These are phyloP conservation scores for Buddleja alternifolia DNA, from an alignment of 257 asterid species.

Conservation along the genomic window DNA sequence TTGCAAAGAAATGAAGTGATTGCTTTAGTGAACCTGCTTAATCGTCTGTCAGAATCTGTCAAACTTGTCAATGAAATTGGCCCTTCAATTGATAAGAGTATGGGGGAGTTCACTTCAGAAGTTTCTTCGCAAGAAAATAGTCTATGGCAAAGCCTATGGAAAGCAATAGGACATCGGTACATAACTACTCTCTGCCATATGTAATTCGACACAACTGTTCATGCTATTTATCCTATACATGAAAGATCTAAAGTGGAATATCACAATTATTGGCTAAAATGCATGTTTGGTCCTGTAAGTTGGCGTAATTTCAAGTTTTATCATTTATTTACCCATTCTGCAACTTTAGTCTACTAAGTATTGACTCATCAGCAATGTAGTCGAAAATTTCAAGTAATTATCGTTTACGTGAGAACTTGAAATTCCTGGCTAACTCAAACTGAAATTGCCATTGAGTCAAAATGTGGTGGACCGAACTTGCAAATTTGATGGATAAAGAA, in stretches of 20 bases:
- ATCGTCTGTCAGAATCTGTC: constrained; percentile 86
- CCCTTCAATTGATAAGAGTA: constrained; percentile 57
- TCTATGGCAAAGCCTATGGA: constrained; percentile 46
- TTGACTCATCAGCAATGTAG: no score
- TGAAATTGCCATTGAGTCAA: no score
- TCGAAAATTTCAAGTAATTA: no score
- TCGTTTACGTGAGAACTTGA: no score
- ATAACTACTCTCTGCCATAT: constrained; percentile 18
- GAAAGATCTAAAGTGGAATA: background rate
- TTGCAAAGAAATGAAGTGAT: constrained; percentile 94
- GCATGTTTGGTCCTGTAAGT: no score
- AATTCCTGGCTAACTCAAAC: no score
- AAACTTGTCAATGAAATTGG: constrained; percentile 70
- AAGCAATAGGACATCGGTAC: constrained; percentile 45
- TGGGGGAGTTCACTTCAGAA: constrained; percentile 50
- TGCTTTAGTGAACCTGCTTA: constrained; percentile 82
- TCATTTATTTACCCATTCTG: no score
- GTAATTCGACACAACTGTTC: constrained; percentile 2
- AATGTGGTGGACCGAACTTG: no score
- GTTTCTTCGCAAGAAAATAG: constrained; percentile 39
- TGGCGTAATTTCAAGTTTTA: no score
- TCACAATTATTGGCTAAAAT: background rate
- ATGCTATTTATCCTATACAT: constrained; percentile 10
- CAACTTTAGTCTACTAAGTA: no score
- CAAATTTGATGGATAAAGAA: no score